A percentile compares a stretch with the other conserved stretches of the same genome.
Conservation (phyloP, 768 basidiomycete species). For the Phylloporus sp. region DNA sequence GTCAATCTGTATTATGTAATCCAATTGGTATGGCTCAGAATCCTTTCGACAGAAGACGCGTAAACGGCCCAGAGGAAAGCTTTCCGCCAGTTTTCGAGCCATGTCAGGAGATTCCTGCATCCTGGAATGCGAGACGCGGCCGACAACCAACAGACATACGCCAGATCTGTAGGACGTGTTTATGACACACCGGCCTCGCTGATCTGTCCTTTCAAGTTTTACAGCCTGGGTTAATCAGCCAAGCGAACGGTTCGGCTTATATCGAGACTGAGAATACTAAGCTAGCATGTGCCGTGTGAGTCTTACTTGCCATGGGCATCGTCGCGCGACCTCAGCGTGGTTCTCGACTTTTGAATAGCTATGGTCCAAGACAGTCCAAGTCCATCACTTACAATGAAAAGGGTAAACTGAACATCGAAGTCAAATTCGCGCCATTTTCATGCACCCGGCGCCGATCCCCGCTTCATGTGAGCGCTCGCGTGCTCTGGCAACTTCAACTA, state of each 20-base stretch:
- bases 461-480: slow-evolving; percentile 59
- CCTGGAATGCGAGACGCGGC: slow-evolving; percentile 37
- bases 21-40: slow-evolving; percentile 42
- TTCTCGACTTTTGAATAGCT: slow-evolving; percentile 39
- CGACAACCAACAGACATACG: slow-evolving; percentile 64
- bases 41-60: slow-evolving; percentile 77
- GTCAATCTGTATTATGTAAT: slow-evolving; percentile 20
- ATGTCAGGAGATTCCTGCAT: slow-evolving; percentile 24
- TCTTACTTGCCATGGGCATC: slow-evolving; percentile 12
- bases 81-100: slow-evolving; percentile 55
- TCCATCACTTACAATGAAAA: slow-evolving; percentile 77
- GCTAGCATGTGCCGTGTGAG: slow-evolving; percentile 93
- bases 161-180: slow-evolving; percentile 68
- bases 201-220: slow-evolving; percentile 51
- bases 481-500: not conserved
- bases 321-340: not conserved
- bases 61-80: slow-evolving; percentile 88
- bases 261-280: slow-evolving; percentile 91
- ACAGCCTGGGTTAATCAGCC: slow-evolving; percentile 82
- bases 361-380: slow-evolving; percentile 83
- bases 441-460: slow-evolving; percentile 73
- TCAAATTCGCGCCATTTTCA: slow-evolving; percentile 95
- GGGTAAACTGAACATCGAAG: slow-evolving; percentile 88
- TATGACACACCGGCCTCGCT: not conserved
- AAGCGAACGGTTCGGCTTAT: slow-evolving; percentile 96